Evolutionary conservation across 192 early-diverging fungal genomes (phyloP).

Genomic region (Coemansia sp.): DNA sequence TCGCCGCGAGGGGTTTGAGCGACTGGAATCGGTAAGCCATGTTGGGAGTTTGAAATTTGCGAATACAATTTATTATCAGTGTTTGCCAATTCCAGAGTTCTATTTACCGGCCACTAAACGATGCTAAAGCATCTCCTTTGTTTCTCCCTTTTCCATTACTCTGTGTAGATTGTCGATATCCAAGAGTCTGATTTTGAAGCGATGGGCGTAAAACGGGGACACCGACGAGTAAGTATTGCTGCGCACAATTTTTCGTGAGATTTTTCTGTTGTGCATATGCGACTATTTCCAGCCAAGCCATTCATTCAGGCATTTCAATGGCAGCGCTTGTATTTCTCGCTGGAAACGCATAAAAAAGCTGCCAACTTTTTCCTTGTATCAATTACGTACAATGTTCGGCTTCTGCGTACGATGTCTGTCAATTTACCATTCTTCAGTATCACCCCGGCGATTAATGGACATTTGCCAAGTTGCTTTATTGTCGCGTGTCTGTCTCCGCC

Average conservation of each 20-base stretch:
- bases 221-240: conserved; percentile 43
- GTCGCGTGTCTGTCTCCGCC: background rate
- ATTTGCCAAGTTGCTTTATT: background rate
- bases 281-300: conserved; percentile 8
- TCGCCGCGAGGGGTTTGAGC: conserved; percentile 47
- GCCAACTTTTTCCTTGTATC: background rate
- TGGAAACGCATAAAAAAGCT: background rate
- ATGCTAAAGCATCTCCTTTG: background rate
- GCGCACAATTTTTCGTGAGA: background rate
- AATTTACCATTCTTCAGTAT: background rate
- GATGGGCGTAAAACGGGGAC: conserved; percentile 49
- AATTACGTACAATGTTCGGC: background rate
- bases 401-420: background rate
- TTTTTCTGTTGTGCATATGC: background rate
- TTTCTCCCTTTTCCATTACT: background rate
- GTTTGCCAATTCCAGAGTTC: background rate
- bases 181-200: conserved; percentile 51
- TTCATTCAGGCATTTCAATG: background rate
- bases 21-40: conserved; percentile 43
- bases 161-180: conserved; percentile 43
- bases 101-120: background rate
- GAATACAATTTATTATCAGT: background rate
- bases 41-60: background rate
- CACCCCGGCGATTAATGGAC: background rate
- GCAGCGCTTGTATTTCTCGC: background rate